A percentile compares a stretch with the other conserved stretches of the same genome.
Evolutionary conservation across 1,284 basidiomycete genomes (phyloP).

Genomic region (Cryptococcus sp.): DNA sequence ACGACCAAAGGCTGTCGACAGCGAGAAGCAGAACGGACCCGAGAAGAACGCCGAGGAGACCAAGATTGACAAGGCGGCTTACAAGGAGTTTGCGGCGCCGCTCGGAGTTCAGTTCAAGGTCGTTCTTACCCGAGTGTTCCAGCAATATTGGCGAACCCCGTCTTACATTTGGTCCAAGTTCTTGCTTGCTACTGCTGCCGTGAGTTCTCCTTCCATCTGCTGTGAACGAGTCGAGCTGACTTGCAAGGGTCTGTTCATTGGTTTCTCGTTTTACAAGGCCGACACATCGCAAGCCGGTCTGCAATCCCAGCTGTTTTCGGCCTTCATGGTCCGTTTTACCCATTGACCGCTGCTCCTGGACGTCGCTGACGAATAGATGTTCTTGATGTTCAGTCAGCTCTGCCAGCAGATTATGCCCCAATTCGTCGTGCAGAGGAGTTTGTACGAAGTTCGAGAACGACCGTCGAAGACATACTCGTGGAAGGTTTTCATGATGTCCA

Average conservation of each 20-base stretch:
- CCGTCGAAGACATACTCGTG: slow-evolving; percentile 76
- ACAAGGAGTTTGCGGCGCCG: slow-evolving; percentile 55
- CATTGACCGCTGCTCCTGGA: too few species aligned
- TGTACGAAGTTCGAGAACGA: slow-evolving; percentile 69
- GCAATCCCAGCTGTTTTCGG: slow-evolving; percentile 71
- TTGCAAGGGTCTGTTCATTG: slow-evolving; percentile 46
- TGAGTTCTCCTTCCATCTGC: too few species aligned
- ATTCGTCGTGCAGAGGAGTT: slow-evolving; percentile 51
- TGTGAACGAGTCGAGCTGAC: too few species aligned
- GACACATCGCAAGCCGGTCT: slow-evolving; percentile 63
- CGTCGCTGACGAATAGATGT: too few species aligned
- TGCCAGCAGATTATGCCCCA: slow-evolving; percentile 49
- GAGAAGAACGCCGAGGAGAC: slow-evolving; percentile 8
- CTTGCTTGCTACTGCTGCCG: slow-evolving; percentile 43
- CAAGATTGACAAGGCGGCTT: slow-evolving; percentile 27
- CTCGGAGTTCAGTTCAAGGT: slow-evolving; percentile 54
- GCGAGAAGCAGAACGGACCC: slow-evolving; percentile 7
- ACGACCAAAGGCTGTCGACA: slow-evolving; percentile 21
- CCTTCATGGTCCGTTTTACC: slow-evolving; percentile 44
- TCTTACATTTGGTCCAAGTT: slow-evolving; percentile 73
- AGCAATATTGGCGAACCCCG: slow-evolving; percentile 59
- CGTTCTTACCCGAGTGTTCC: slow-evolving; percentile 54
- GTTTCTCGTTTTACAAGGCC: slow-evolving; percentile 60
- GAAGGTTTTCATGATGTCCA: slow-evolving; percentile 56
- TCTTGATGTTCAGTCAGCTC: slow-evolving; percentile 47